Evolutionary conservation across 176 grass and related monocot genomes (phyloP).

Genomic region (Rhynchospora pubera): DNA sequence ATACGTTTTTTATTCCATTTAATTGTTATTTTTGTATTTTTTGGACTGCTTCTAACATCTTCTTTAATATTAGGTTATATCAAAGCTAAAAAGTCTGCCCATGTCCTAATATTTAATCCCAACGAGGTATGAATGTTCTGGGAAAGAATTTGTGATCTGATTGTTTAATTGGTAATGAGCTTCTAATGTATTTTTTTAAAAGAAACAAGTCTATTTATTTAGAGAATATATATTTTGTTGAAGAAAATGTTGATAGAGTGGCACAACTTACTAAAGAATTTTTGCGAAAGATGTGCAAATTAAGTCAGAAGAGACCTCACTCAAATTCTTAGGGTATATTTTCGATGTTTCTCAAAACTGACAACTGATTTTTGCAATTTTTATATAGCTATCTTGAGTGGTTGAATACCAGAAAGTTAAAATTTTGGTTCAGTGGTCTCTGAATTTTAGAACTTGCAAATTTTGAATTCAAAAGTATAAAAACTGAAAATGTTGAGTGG

Average conservation of each 20-base stretch:
- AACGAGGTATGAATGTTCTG: slow-evolving; percentile 22
- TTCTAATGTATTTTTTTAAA: too few species aligned
- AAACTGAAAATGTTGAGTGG: too few species aligned
- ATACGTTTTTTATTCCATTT: slow-evolving; percentile 13
- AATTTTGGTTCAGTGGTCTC: too few species aligned
- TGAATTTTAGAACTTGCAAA: too few species aligned
- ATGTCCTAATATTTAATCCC: slow-evolving; percentile 9
- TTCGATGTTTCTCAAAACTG: neutral
- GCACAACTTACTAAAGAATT: too few species aligned
- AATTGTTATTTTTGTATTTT: slow-evolving; percentile 24
- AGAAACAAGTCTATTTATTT: too few species aligned
- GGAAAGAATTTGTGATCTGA: neutral
- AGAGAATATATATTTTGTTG: too few species aligned
- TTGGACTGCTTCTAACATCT: neutral
- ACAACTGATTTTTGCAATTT: neutral
- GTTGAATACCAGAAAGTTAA: too few species aligned
- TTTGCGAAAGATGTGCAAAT: slow-evolving; percentile 12
- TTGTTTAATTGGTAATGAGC: neutral
- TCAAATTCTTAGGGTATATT: neutral
- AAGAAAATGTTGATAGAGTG: too few species aligned
- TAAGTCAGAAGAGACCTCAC: slow-evolving; percentile 3
- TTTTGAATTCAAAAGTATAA: too few species aligned
- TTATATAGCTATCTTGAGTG: too few species aligned
- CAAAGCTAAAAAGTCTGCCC: slow-evolving; percentile 84
- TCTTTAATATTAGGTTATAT: slow-evolving; percentile 42